Evolutionary conservation across 805 yeast genomes (phyloP).

Genomic region (Vanderwaltozyma tropicalis): DNA sequence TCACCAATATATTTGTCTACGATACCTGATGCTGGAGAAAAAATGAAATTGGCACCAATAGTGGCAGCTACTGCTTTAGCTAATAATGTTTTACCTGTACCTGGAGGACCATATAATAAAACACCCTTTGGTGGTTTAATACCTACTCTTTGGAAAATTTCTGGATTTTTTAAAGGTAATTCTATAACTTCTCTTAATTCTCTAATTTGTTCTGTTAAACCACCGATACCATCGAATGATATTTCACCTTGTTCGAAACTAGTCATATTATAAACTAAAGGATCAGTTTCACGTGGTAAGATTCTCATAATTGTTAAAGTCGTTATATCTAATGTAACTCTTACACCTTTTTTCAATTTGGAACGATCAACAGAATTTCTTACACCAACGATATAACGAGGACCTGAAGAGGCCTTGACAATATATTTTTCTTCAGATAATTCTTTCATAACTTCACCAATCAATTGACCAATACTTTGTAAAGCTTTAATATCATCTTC

Average conservation of each 20-base stretch:
- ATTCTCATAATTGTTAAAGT: conserved; percentile 96
- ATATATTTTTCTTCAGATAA: conserved; percentile 89
- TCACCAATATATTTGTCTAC: conserved; percentile 98
- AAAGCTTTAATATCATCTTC: conserved; percentile 95
- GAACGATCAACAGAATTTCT: conserved; percentile 84
- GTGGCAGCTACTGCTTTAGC: conserved; percentile 99
- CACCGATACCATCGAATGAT: conserved; percentile 92
- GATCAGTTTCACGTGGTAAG: conserved; percentile 95
- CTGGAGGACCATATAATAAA: conserved; percentile 93
- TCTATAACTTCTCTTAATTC: conserved; percentile 97
- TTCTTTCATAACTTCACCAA: conserved; percentile 94
- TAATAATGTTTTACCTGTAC: conserved; percentile 91
- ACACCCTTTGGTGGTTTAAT: conserved; percentile 99
- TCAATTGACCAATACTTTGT: conserved; percentile 93
- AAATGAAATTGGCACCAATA: conserved; percentile 93
- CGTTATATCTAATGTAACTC: conserved; percentile 96
- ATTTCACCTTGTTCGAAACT: conserved; percentile 96
- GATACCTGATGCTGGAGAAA: conserved; percentile 96
- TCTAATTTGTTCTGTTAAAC: conserved; percentile 87
- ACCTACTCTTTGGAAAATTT: conserved; percentile 88
- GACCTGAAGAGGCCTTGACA: conserved; percentile 94
- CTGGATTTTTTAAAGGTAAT: conserved; percentile 93
- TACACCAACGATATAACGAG: conserved; percentile 95
- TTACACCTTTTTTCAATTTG: conserved; percentile 78
- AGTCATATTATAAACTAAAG: conserved; percentile 95